Percentiles rank a stretch among this genome's conserved stretches.
Conservation (phyloP, 371 early-diverging fungal genomes). For the Coemansia sp. region DNA sequence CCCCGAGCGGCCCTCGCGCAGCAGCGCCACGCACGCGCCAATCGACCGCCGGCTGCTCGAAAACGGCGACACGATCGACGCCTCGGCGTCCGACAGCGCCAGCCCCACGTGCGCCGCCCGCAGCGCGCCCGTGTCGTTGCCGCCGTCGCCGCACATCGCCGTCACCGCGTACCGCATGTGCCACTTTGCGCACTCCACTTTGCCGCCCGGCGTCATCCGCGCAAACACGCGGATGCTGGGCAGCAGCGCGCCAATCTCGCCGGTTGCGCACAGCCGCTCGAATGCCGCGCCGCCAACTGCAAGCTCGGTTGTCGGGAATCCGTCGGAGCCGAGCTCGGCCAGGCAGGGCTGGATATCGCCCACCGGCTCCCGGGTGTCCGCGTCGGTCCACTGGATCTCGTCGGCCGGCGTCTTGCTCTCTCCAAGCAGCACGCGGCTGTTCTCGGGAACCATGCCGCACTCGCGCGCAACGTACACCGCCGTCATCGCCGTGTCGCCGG, state of each 20-base stretch:
- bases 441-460: slow-evolving; percentile 67
- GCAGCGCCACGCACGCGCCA: slow-evolving; percentile 67
- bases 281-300: slow-evolving; percentile 71
- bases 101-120: slow-evolving; percentile 89
- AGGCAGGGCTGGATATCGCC: slow-evolving; percentile 57
- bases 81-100: slow-evolving; percentile 73
- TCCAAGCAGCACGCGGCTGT: slow-evolving; percentile 56
- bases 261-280: slow-evolving; percentile 43
- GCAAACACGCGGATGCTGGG: slow-evolving; percentile 67
- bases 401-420: slow-evolving; percentile 36
- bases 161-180: slow-evolving; percentile 59
- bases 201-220: slow-evolving; percentile 75
- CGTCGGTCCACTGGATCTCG: slow-evolving; percentile 46
- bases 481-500: slow-evolving; percentile 90
- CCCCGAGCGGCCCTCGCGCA: slow-evolving; percentile 73
- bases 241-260: slow-evolving; percentile 45
- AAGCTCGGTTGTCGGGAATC: slow-evolving; percentile 53
- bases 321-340: slow-evolving; percentile 27
- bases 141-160: slow-evolving; percentile 95
- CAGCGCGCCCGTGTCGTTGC: slow-evolving; percentile 93
- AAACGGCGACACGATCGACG: slow-evolving; percentile 85
- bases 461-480: slow-evolving; percentile 81
- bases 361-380: slow-evolving; percentile 53
- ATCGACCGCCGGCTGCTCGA: slow-evolving; percentile 60
- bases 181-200: slow-evolving; percentile 63